Base-by-base conservation (phyloP, 805 yeast genomes). In the Candida loeiensis region DNA sequence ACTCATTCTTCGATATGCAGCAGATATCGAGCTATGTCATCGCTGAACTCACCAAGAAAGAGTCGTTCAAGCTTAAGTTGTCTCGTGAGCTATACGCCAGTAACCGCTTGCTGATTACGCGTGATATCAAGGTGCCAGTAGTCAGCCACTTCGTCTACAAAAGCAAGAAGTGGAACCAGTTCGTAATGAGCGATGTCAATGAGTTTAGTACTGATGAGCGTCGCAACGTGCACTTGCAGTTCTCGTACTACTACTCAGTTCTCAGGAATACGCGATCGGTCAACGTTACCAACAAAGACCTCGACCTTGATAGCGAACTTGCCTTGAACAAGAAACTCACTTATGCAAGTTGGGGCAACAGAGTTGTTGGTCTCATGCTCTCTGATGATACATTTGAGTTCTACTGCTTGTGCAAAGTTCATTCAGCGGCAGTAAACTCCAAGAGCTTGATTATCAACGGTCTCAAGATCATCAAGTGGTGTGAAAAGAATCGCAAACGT, bases 121-220 rank as follows among this genome's bases (percentile, higher is more conserved):
- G 45, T 5, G 62, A 61, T 29, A 47, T 61, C 14, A 38, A 53
- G 18, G 55, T 55, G 1, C 56, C 75, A 0, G 57, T 72, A 20
- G 73, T 91, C 8, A 75, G 79, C 45, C 96, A 89, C 63, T 93
- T 90, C 55, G 73, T 89, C 17, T 90, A 79, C 67, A 89, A 86
- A 59, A 77, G 86, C 24, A 81, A 77, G 44, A 64, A 64, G 16
- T 75, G 76, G 41, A 79, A 87, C 13, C 97, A 87, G 51, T 81
- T 73, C 50, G 73, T 78, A 47, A 69, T 68, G 54, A 71, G 73
- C 35, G 71, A 63, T 50, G 46, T 49, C 27, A 43, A 47, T 18
- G 49, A 45, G 16, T 47, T 45, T 44, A 41, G 45, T 46, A 41
- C 53, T 34, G 46, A 53, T 34, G 37, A 56, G 49, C 26, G 49